Conservation (phyloP, 1,284 basidiomycete species). For the Sutorius eximius region DNA sequence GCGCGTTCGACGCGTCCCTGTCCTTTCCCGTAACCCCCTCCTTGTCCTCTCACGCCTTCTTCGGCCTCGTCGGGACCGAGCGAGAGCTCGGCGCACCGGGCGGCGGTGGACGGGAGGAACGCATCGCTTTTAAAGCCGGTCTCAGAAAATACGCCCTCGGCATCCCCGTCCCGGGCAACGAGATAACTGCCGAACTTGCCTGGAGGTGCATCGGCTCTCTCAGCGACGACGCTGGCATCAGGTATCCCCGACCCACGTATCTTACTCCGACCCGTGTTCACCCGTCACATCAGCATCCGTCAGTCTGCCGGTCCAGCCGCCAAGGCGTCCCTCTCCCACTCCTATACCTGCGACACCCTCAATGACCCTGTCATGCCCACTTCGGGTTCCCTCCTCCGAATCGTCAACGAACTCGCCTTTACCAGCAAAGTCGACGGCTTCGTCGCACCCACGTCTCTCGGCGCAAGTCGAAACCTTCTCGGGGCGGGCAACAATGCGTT, state of each 20-base stretch:
- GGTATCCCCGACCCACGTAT: slow-evolving; percentile 44
- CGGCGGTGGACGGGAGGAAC: slow-evolving; percentile 25
- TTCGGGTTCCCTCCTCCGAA: slow-evolving; percentile 21
- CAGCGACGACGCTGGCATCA: slow-evolving; percentile 74
- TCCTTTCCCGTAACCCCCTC: slow-evolving; percentile 57
- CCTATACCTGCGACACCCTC: slow-evolving; percentile 76
- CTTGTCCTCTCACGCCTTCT: slow-evolving; percentile 48
- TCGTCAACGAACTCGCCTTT: slow-evolving; percentile 26
- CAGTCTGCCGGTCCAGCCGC: slow-evolving; percentile 75
- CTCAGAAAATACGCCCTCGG: slow-evolving; percentile 12
- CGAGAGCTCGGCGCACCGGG: slow-evolving; percentile 31
- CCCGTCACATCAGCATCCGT: slow-evolving; percentile 60
- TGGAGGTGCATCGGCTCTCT: slow-evolving; percentile 74
- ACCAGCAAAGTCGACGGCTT: slow-evolving; percentile 24
- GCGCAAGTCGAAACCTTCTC: slow-evolving; percentile 40
- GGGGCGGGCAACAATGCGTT: slow-evolving; percentile 62
- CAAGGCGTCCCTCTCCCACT: slow-evolving; percentile 86
- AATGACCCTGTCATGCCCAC: slow-evolving; percentile 56
- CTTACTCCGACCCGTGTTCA: slow-evolving; percentile 6
- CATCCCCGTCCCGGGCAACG: slow-evolving; percentile 46
- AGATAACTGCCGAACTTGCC: slow-evolving; percentile 80
- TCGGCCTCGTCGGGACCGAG: slow-evolving; percentile 29
- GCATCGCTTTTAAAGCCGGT: slow-evolving; percentile 24
- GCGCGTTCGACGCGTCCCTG: slow-evolving; percentile 73
- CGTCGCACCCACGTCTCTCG: slow-evolving; percentile 1